Conservation (phyloP, 192 early-diverging fungal species). For the Backusella mclennaniae region DNA sequence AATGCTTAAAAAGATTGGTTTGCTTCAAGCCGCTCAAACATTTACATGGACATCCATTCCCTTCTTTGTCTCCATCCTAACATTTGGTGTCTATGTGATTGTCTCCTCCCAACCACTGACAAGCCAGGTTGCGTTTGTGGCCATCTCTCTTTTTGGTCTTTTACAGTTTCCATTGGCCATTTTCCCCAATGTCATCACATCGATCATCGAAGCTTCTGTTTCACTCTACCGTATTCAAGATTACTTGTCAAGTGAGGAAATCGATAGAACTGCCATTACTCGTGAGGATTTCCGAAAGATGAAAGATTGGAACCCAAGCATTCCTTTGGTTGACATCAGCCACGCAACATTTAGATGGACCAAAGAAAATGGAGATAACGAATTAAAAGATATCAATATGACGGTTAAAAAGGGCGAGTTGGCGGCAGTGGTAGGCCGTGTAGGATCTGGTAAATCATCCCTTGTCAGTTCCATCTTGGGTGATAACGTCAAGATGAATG, state of each 20-base stretch:
- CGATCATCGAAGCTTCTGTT: constrained; percentile 78
- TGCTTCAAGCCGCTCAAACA: constrained; percentile 60
- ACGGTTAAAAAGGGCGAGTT: constrained; percentile 37
- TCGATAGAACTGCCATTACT: constrained; percentile 64
- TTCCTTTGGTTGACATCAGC: constrained; percentile 43
- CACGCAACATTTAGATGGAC: constrained; percentile 59
- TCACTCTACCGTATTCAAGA: constrained; percentile 76
- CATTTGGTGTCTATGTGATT: constrained; percentile 75
- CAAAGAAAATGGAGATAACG: constrained; percentile 27
- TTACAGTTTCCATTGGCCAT: constrained; percentile 84
- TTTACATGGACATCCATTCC: constrained; percentile 85
- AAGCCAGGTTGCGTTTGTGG: constrained; percentile 75
- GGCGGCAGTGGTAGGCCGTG: constrained; percentile 40
- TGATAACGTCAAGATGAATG: constrained; percentile 76
- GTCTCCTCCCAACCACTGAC: constrained; percentile 54
- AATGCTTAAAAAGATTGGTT: constrained; percentile 73
- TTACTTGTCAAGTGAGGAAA: constrained; percentile 80
- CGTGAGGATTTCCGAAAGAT: constrained; percentile 35
- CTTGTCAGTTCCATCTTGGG: constrained; percentile 79
- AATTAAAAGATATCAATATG: constrained; percentile 40
- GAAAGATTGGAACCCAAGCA: constrained; percentile 1
- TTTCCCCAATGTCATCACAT: constrained; percentile 80
- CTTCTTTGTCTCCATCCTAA: constrained; percentile 82
- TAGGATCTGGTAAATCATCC: constrained; percentile 63
- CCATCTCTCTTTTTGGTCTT: constrained; percentile 89